These are phyloP conservation scores for Euptelea pleiosperma DNA, from an alignment of 164 flowering plant species.

Conservation along the genomic window DNA sequence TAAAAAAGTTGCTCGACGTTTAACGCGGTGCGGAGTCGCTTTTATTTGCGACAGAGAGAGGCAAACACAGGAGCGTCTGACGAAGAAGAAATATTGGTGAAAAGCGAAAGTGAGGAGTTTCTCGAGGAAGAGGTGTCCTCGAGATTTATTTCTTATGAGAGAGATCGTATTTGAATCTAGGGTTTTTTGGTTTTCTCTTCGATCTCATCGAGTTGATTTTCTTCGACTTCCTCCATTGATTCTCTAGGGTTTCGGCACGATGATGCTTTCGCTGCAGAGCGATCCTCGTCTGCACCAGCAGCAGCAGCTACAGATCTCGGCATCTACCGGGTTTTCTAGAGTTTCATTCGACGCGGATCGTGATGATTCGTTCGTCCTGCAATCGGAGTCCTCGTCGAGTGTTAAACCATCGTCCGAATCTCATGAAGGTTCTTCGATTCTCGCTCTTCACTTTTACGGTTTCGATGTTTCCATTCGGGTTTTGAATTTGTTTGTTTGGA, in stretches of 20 bases:
- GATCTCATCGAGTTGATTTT: background rate
- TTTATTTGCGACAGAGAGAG: no score
- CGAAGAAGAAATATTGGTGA: no score
- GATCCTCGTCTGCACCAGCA: conserved; percentile 40
- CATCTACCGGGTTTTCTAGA: conserved; percentile 24
- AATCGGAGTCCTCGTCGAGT: conserved; percentile 18
- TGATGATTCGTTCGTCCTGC: conserved; percentile 20
- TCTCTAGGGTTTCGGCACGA: conserved; percentile 6
- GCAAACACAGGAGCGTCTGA: no score
- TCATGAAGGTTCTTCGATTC: conserved; percentile 20
- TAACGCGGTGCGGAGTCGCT: no score
- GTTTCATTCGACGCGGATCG: conserved; percentile 27
- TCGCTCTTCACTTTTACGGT: background rate
- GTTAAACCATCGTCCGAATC: conserved; percentile 19
- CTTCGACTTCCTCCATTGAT: background rate
- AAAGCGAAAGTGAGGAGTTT: background rate
- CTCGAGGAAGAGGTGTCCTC: conserved; percentile 8
- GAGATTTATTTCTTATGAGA: background rate
- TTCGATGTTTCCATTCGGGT: background rate
- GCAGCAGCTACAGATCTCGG: conserved; percentile 20
- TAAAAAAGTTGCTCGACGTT: no score
- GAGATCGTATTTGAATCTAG: conserved; percentile 1
- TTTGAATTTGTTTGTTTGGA: conserved; percentile 5
- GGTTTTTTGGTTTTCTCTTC: background rate
- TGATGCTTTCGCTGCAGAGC: conserved; percentile 50